Evolutionary conservation across 2,329 filamentous ascomycete genomes (phyloP), one percentile per base, ranked within the genome.

Genomic region (Ceratocystis smalleyi): DNA sequence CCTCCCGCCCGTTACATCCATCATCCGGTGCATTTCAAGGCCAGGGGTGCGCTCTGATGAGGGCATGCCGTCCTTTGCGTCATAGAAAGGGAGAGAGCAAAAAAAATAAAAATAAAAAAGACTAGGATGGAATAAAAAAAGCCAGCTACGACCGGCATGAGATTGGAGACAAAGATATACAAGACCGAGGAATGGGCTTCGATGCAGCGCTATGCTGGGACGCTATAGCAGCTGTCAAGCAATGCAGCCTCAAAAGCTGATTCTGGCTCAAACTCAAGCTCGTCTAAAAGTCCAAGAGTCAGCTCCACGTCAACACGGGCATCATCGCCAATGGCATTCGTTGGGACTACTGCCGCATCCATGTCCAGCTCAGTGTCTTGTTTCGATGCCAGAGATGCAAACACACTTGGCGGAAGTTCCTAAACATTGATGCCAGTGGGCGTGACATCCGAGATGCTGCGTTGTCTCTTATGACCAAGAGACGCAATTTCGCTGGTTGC

Each of bases 391-490:
- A 64, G 43, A 15, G 51, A 60, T 32, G 35, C 51, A 59, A 55
- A 40, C 27, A 47, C 32, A 19, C 40, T 59, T 24, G 55, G 65
- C 59, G 51, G 40, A 59, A 62, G 43, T 55, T 63, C 65, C 64
- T 65, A 65, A 65, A 54, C 54, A 51, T 59, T 60, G 43, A 68
- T 45, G 59, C 64, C 54, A 43, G 75, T 67, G 81, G 72, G 70
- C 68, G 78, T 77, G 62, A 83, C 77, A 68, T 84, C 81, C 24
- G 81, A 81, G 67, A 83, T 80, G 72, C 81, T 84, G 70, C 81
- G 75, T 68, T 83, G 80, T 60, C 79, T 76, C 73, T 84, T 84
- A 72, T 83, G 81, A 19, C 72, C 69, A 49, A 72, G 71, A 35
- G 70, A 65, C 35, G 69, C 69, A 17, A 72, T 71, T 55, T 80